Evolutionary conservation across 345 rosid genomes (phyloP).

Genomic region (Camelina laxa): DNA sequence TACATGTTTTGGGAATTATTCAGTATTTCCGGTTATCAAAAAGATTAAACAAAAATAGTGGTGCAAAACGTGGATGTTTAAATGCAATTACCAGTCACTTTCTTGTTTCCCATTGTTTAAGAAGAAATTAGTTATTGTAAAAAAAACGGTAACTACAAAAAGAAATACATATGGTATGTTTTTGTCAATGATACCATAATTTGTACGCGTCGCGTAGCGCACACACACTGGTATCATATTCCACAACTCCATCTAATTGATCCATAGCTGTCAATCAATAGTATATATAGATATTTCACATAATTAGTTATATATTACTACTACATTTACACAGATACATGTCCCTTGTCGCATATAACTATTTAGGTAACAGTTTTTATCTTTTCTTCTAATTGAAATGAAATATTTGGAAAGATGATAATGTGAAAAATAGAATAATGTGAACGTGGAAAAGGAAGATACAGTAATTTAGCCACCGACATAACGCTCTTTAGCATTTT

Average conservation of each 20-base stretch:
- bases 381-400: background rate
- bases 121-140: no score
- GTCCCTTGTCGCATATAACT: slow-evolving; percentile 20
- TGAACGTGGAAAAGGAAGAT: slow-evolving; percentile 20
- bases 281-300: background rate
- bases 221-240: slow-evolving; percentile 11
- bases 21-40: no score
- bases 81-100: no score
- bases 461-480: slow-evolving; percentile 26
- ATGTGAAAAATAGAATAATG: slow-evolving; percentile 10
- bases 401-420: background rate
- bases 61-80: no score
- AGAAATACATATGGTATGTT: no score
- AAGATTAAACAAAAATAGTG: no score
- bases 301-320: slow-evolving; percentile 4
- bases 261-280: slow-evolving; percentile 26
- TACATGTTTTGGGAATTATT: no score
- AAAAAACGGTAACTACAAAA: no score
- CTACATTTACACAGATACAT: slow-evolving; percentile 11
- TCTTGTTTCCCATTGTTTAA: no score
- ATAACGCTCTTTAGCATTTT: slow-evolving; percentile 1
- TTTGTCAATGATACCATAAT: background rate
- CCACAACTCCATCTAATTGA: background rate
- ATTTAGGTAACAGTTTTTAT: background rate
- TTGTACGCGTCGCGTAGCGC: background rate